phyloP scores from a whole-genome alignment of 2,329 filamentous ascomycete species.

The Rhynchosporium secalis region DNA sequence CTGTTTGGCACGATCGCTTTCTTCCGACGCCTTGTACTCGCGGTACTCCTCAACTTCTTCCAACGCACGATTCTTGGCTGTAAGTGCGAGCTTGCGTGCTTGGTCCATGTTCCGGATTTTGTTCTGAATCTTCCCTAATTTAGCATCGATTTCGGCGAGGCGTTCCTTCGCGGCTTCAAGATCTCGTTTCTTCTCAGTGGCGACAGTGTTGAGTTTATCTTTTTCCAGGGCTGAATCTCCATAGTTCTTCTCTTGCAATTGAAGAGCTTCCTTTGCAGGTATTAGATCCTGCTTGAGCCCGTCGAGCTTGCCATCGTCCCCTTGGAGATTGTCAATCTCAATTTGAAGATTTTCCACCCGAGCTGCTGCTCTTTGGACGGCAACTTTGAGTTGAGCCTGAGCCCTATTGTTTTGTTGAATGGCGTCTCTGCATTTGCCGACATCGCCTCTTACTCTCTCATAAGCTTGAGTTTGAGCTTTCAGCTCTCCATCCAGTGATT shows the following conservation, averaged over 20 bases:
- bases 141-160: constrained; percentile 42
- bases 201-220: constrained; percentile 47
- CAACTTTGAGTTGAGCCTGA: constrained; percentile 51
- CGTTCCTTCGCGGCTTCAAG: constrained; percentile 44
- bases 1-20: constrained; percentile 51
- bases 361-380: constrained; percentile 61
- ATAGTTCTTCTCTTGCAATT: constrained; percentile 56
- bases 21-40: constrained; percentile 47
- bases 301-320: constrained; percentile 66
- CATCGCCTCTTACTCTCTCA: constrained; percentile 45
- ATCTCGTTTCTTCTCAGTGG: constrained; percentile 40
- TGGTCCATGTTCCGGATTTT: constrained; percentile 52
- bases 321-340: constrained; percentile 65
- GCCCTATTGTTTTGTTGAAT: constrained; percentile 51
- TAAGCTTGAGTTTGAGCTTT: constrained; percentile 45
- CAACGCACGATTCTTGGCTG: constrained; percentile 62
- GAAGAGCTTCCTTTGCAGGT: constrained; percentile 48
- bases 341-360: constrained; percentile 53
- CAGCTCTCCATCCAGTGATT: constrained; percentile 57
- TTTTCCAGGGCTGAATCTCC: constrained; percentile 53
- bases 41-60: constrained; percentile 52
- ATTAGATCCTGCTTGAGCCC: constrained; percentile 58
- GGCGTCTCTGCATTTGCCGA: constrained; percentile 50
- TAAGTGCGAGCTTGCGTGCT: constrained; percentile 54
- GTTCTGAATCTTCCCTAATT: constrained; percentile 55